Base-by-base conservation (phyloP, 2,329 filamentous ascomycete genomes). In the Hirsutella minnesotensis region DNA sequence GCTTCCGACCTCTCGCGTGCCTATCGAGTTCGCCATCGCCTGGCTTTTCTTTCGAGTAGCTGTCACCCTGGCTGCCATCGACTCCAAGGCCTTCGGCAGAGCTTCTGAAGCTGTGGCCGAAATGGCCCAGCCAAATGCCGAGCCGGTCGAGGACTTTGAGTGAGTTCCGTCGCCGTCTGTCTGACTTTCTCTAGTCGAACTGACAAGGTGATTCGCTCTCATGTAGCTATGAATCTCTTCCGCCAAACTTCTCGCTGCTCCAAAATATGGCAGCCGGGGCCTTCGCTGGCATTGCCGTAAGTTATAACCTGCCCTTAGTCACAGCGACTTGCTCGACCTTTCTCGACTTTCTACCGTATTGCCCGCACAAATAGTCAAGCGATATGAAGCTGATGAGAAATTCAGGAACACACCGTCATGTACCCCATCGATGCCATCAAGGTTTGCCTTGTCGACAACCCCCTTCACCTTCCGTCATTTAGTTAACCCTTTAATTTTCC, bases 351-450 rank as follows among this genome's bases (percentile, higher is more conserved):
- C 33, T 5, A n/a, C 8, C 31, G 3, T 18, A 18, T 16, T n/a
- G 15, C 16, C n/a, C 15, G 16, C n/a, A 16, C 33, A 16, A 18
- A 5, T 18, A n/a, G 33, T 9, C 15, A 5, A 9, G 15, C 33
- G 16, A 27, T 27, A 27, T 12, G 24, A 27, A 12, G 15, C 33
- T 35, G n/a, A 35, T n/a, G 9, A 10, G 15, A n/a, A 16, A 4
- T 21, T 41, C 53, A 95, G 89, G 90, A 96, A 69, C 90, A 96
- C 66, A 94, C 90, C 46, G 89, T 95, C 56, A 96, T 98, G 92
- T 98, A 98, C 61, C 92, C 92, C 18, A 85, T 98, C 59, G 92
- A 98, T 69, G 79, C 94, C 53, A 84, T 98, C 61, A 98, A 98
- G 83, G 92, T 95, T 53, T 51, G 62, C 44, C 31, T 18, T 12